Evolutionary conservation across 2,329 filamentous ascomycete species (phyloP), one percentile per base, ranked within the genome.

Genomic region (Colletotrichum neosansevieriae): DNA sequence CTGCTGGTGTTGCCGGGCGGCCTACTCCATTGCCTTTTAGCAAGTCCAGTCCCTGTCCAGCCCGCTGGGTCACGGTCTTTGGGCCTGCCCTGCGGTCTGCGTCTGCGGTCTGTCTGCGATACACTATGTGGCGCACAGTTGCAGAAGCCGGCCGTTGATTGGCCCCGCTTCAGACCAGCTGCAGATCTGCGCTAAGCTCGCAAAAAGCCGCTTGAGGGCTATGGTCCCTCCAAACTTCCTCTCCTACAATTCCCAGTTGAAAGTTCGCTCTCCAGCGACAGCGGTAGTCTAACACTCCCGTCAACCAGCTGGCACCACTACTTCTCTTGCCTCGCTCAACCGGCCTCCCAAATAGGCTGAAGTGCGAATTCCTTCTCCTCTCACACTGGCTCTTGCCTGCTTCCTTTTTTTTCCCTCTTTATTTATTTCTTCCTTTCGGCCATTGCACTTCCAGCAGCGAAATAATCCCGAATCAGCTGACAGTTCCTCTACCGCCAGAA

Each of bases 131-230:
- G 74, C 75, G 73, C 71, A 71, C 72, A 15, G 32, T 65, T 65
- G 66, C 62, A 69, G 44, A 42, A 67, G 59, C 59, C 65, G 66
- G 71, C 17, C 47, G 71, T 72, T 78, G 73, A 79, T 79, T 79
- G 77, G 78, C 64, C 72, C 70, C 72, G 63, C 56, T 56, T 53
- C 50, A 69, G 63, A 67, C 74, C 74, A 72, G 72, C 73, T 75
- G 73, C 73, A 74, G 72, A 67, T 36, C 57, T 69, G 66, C 71
- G 72, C 71, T 70, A 72, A 70, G 67, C 57, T 72, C 75, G 74
- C 72, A 71, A 75, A 74, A 70, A 74, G 64, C 74, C 72, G 72
- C 73, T 74, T 74, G 74, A 59, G 67, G 67, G 64, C 58, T 50
- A 32, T 44, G 24, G 58, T 24, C 19, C 24, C 58, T 61, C 42